A percentile compares a stretch with the other conserved stretches of the same genome.
phyloP scores from a whole-genome alignment of 768 basidiomycete species.

The Tubosaeta sp. region DNA sequence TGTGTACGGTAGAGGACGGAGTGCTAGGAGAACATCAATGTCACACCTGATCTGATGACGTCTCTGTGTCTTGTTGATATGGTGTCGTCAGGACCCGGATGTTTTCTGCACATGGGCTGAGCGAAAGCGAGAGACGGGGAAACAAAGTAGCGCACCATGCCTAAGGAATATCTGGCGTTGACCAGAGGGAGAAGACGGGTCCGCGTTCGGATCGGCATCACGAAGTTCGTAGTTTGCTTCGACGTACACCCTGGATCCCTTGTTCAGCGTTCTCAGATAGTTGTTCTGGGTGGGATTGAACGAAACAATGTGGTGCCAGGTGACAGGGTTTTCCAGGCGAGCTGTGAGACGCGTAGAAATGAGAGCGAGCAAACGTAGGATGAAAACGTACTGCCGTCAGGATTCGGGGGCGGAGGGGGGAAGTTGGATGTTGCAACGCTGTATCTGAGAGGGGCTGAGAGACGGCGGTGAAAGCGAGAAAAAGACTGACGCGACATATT shows the following conservation, averaged over 20 bases:
- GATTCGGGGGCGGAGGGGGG: slow-evolving; percentile 50
- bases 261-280: slow-evolving; percentile 60
- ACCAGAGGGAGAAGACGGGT: slow-evolving; percentile 61
- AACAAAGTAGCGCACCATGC: slow-evolving; percentile 51
- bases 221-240: slow-evolving; percentile 76
- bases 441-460: slow-evolving; percentile 46
- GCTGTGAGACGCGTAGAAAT: slow-evolving; percentile 35
- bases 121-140: not conserved
- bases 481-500: slow-evolving; percentile 65
- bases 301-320: slow-evolving; percentile 76
- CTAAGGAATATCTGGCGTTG: slow-evolving; percentile 81
- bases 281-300: slow-evolving; percentile 61
- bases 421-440: slow-evolving; percentile 69
- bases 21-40: not conserved
- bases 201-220: slow-evolving; percentile 63
- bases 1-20: slow-evolving; percentile 16
- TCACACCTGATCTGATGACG: slow-evolving; percentile 19
- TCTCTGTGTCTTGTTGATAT: slow-evolving; percentile 19
- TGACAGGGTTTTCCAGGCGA: slow-evolving; percentile 47
- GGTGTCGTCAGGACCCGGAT: slow-evolving; percentile 46
- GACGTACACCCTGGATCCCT: slow-evolving; percentile 75
- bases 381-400: slow-evolving; percentile 53
- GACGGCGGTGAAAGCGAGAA: not conserved
- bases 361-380: not conserved
- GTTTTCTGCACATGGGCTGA: slow-evolving; percentile 39